phyloP scores from a whole-genome alignment of 176 grass and related monocot species.

The Coix lacrymajobi region DNA sequence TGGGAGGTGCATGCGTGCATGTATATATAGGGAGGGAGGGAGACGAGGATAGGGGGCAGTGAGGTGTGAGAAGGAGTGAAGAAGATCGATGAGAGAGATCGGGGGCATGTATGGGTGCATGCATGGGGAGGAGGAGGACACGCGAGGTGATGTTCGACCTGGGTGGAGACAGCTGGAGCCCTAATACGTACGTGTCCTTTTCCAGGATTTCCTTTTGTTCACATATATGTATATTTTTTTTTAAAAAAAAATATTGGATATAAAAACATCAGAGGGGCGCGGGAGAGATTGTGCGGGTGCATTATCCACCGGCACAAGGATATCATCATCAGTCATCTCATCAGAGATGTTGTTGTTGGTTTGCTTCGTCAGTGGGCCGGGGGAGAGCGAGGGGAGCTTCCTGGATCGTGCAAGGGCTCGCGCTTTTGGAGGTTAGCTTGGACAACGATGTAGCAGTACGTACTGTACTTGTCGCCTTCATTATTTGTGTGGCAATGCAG shows the following conservation, averaged over 20 bases:
- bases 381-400: constrained; percentile 6
- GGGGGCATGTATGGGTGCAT: constrained; percentile 19
- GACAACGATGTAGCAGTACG: neutral
- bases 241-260: no score
- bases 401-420: constrained; percentile 23
- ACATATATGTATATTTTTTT: neutral
- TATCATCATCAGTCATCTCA: no score
- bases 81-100: neutral
- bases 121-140: constrained; percentile 28
- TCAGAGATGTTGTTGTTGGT: constrained; percentile 14
- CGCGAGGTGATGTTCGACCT: constrained; percentile 9
- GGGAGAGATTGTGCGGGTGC: constrained; percentile 20
- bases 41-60: neutral
- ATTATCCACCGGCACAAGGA: constrained; percentile 42
- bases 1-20: neutral
- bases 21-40: neutral
- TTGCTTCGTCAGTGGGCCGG: constrained; percentile 9
- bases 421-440: neutral
- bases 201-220: neutral
- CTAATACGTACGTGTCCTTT: constrained; percentile 38
- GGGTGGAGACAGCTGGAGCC: constrained; percentile 55
- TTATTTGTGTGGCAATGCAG: neutral
- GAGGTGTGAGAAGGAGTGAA: neutral
- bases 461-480: neutral
- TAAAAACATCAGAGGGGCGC: neutral